Evolutionary conservation across 192 early-diverging fungal genomes (phyloP).

Genomic region (Lobosporangium transversale): DNA sequence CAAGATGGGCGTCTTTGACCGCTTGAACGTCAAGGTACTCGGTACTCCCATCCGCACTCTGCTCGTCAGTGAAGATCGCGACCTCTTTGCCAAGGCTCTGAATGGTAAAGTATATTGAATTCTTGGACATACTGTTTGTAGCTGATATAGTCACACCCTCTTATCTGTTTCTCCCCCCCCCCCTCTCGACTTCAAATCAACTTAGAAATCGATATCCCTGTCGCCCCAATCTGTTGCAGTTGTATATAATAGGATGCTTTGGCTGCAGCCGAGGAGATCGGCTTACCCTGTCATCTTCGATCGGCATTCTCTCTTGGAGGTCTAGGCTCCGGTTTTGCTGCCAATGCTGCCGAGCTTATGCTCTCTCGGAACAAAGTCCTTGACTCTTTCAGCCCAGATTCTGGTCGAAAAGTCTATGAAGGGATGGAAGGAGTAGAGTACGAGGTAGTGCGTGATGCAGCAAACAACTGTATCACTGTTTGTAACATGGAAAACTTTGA

Average conservation of each 20-base stretch:
- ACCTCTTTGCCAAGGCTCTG: conserved; percentile 93
- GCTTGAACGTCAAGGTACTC: conserved; percentile 88
- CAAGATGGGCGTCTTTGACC: conserved; percentile 81
- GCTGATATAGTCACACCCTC: neutral
- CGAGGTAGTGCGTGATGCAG: conserved; percentile 96
- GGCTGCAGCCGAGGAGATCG: conserved; percentile 82
- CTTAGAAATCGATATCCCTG: conserved; percentile 83
- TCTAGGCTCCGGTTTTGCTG: conserved; percentile 96
- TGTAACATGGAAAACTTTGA: conserved; percentile 99
- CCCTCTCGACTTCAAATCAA: no score
- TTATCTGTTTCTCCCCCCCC: neutral
- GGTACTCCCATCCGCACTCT: conserved; percentile 95
- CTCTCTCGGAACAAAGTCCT: conserved; percentile 83
- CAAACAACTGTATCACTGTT: conserved; percentile 98
- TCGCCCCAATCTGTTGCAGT: conserved; percentile 90
- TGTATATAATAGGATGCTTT: conserved; percentile 89
- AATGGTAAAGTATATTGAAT: conserved; percentile 66
- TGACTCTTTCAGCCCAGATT: conserved; percentile 90
- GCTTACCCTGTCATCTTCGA: conserved; percentile 95
- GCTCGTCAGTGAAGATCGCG: conserved; percentile 92
- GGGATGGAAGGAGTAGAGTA: conserved; percentile 99
- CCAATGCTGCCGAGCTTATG: conserved; percentile 75
- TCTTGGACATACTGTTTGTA: no score
- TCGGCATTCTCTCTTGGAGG: conserved; percentile 96
- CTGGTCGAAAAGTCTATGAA: conserved; percentile 96